Base-by-base conservation (phyloP, 2,329 filamentous ascomycete genomes). In the Aspergillus ibericus region DNA sequence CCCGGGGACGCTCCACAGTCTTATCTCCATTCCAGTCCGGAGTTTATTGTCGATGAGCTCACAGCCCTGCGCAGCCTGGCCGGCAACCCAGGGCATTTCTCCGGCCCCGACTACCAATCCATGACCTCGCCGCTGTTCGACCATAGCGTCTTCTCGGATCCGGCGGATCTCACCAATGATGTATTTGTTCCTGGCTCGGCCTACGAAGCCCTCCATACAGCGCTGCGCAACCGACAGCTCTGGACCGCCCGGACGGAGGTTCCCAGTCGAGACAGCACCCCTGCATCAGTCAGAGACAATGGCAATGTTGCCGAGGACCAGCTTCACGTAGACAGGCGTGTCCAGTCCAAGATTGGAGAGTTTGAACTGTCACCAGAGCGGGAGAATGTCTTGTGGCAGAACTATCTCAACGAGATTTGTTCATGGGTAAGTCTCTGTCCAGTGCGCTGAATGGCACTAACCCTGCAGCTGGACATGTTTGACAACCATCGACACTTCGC, bases 391-490 rank as follows among this genome's bases (percentile, higher is more conserved):
- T 52, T 72, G 10, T 72, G 69, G 70, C 66, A 72, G 51, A 72
- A 72, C 49, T 72, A 68, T 54, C 51, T 72, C 15, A 62, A 69
- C 15, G 70, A 72, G 50, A 72, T 72, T 4, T 70, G 69, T 47
- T 55, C 63, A 22, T 72, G 69, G 70, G 69, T 71, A 32, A 35
- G 65, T 54, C 12, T 1, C 27, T 25, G 27, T 5, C 15, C 15
- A 46, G 4, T 4, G 20, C 9, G 0, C 10, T 12, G 10, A 18
- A 6, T 9, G 5, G 12, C 8, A 18, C 47, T 58, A 10, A 59
- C 36, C 29, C 16, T 25, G 42, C 52, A 75, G 81, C 76, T 83
- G 1, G 82, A 84, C 58, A 84, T 82, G 71, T 83, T 84, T 53
- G 82, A 84, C 62, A 74, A 75, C 29, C 71, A 80, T 49, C 72